These are phyloP conservation scores for Decorospora gaudefroyi DNA, from an alignment of 2,329 filamentous ascomycete species.

Conservation along the genomic window DNA sequence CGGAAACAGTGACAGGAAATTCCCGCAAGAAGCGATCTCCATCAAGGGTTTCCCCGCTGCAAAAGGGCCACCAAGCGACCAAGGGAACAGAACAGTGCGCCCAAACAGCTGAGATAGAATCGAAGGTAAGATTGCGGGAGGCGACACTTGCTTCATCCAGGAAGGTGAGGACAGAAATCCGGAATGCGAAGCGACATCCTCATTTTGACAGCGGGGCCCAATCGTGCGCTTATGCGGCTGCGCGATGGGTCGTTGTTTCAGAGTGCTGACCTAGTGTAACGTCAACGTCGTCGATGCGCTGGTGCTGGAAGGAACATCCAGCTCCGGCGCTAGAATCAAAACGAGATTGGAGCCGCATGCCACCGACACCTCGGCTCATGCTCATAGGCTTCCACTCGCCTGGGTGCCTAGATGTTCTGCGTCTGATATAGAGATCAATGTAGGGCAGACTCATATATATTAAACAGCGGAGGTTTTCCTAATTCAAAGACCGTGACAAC, in stretches of 20 bases:
- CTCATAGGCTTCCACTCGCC: no score
- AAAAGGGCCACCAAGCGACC: conserved; percentile 4
- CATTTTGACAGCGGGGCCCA: conserved; percentile 11
- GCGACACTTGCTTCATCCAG: conserved; percentile 15
- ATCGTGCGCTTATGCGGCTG: no score
- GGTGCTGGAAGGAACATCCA: conserved; percentile 10
- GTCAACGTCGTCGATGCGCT: conserved; percentile 10
- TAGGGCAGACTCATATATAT: no score
- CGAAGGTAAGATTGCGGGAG: conserved; percentile 9
- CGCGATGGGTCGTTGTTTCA: conserved; percentile 14
- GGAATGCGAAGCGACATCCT: conserved; percentile 4
- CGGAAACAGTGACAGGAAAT: conserved; percentile 20
- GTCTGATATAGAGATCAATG: no score
- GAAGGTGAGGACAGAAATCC: conserved; percentile 2
- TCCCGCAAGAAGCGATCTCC: conserved; percentile 25
- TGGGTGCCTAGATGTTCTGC: no score
- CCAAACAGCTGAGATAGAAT: conserved; percentile 9
- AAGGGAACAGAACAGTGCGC: conserved; percentile 3
- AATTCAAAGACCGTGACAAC: no score
- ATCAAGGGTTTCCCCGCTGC: conserved; percentile 29
- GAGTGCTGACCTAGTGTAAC: conserved; percentile 10
- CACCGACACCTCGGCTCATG: no score
- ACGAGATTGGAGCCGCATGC: no score
- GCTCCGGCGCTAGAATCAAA: conserved; percentile 14
- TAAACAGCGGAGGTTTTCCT: no score